A percentile compares a stretch with the other conserved stretches of the same genome.
Conservation (phyloP, 1,284 basidiomycete genomes). For the Baeospora myosura region DNA sequence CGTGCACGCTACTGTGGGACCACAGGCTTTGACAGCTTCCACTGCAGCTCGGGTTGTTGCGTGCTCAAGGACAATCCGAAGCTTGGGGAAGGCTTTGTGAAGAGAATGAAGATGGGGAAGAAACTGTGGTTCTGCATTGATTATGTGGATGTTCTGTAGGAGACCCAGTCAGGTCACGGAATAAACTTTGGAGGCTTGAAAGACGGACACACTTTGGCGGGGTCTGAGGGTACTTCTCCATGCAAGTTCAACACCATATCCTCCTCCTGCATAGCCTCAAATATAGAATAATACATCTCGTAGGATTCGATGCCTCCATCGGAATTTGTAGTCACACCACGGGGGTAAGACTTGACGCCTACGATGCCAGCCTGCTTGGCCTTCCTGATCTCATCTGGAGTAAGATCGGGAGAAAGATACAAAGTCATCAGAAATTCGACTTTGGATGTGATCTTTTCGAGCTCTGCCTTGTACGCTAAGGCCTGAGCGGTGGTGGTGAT, state of each 20-base stretch:
- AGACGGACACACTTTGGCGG: conserved; percentile 50
- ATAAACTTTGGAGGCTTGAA: conserved; percentile 3
- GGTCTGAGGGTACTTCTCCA: conserved; percentile 93
- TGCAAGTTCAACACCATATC: conserved; percentile 96
- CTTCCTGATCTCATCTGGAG: conserved; percentile 85
- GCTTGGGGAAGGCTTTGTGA: conserved; percentile 80
- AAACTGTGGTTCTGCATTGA: conserved; percentile 92
- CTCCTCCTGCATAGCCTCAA: conserved; percentile 90
- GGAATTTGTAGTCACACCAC: conserved; percentile 97
- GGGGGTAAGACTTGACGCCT: conserved; percentile 95
- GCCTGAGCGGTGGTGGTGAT: conserved; percentile 83
- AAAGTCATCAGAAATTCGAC: conserved; percentile 94
- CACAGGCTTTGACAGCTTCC: conserved; percentile 82
- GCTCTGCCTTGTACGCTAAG: conserved; percentile 69
- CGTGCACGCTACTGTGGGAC: conserved; percentile 88
- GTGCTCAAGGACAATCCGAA: conserved; percentile 97
- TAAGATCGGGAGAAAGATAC: conserved; percentile 87
- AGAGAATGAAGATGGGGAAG: conserved; percentile 83
- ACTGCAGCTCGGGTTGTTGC: conserved; percentile 96
- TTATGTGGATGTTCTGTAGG: conserved; percentile 78
- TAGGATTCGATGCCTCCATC: conserved; percentile 97
- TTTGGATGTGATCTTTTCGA: conserved; percentile 71
- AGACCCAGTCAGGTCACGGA: conserved; percentile 7
- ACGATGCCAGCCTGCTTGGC: conserved; percentile 82
- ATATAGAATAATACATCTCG: conserved; percentile 89